Conservation (phyloP, 768 basidiomycete genomes). For the Kwoniella europaea region DNA sequence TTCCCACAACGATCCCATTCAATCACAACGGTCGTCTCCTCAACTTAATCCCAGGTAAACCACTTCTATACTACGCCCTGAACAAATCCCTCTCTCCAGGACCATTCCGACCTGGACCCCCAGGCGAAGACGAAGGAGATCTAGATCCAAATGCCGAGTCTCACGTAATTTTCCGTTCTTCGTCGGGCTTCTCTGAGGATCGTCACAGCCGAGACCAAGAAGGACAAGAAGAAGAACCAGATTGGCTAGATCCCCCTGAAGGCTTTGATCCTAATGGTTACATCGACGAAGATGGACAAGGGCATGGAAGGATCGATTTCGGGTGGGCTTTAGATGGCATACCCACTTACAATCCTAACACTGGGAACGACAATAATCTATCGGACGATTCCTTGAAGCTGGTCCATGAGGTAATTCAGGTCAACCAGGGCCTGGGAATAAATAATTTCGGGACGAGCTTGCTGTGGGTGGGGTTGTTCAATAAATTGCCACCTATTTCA, state of each 20-base stretch:
- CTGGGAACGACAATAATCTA: background rate
- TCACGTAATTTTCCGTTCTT: too few relatives aligned
- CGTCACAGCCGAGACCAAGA: too few relatives aligned
- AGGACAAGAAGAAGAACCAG: background rate
- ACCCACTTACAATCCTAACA: background rate
- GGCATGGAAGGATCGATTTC: background rate
- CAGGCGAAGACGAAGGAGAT: background rate
- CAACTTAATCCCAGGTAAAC: background rate
- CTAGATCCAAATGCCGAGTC: too few relatives aligned
- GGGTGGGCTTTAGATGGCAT: background rate
- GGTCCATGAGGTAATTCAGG: background rate
- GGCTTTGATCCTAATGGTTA: background rate
- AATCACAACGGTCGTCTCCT: background rate
- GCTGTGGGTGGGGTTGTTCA: too few relatives aligned
- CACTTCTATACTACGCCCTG: background rate
- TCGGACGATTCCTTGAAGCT: background rate
- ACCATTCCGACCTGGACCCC: background rate
- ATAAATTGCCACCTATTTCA: too few relatives aligned
- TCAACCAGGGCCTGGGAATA: background rate
- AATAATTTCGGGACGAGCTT: background rate
- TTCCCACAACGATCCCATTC: too few relatives aligned
- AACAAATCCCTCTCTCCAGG: background rate
- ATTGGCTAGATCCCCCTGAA: background rate
- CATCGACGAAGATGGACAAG: background rate
- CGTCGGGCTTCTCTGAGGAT: too few relatives aligned